Evolutionary conservation across 495 filamentous ascomycete genomes (phyloP).

Genomic region (Neurospora sp.): DNA sequence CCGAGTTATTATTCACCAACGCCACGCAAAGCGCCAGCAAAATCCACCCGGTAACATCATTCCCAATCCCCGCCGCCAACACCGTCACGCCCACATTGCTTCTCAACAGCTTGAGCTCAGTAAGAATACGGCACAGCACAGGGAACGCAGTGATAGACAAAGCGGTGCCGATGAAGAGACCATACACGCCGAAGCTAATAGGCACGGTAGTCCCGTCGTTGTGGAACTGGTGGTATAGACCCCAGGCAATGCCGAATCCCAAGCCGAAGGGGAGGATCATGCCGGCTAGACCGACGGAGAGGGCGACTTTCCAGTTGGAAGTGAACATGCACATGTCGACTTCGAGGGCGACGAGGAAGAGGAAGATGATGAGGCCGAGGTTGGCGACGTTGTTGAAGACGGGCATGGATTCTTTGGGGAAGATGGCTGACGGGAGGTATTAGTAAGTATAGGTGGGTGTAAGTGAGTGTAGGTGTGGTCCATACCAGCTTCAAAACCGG

Average conservation of each 20-base stretch:
- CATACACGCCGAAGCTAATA: conserved; percentile 71
- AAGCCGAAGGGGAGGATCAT: conserved; percentile 72
- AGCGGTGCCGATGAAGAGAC: conserved; percentile 90
- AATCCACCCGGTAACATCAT: conserved; percentile 89
- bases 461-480: conserved; percentile 35
- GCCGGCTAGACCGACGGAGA: conserved; percentile 72
- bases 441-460: conserved; percentile 11
- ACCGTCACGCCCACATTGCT: conserved; percentile 85
- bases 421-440: conserved; percentile 43
- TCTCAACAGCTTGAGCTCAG: conserved; percentile 78
- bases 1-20: conserved; percentile 78
- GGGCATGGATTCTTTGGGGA: conserved; percentile 63
- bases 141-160: conserved; percentile 96
- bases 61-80: conserved; percentile 87
- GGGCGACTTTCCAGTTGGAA: conserved; percentile 77
- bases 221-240: conserved; percentile 71
- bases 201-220: conserved; percentile 48
- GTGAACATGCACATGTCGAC: conserved; percentile 80
- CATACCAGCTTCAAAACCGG: conserved; percentile 64
- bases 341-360: conserved; percentile 89
- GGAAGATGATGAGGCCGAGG: conserved; percentile 77
- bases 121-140: conserved; percentile 87
- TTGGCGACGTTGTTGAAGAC: conserved; percentile 77
- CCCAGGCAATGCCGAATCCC: conserved; percentile 70
- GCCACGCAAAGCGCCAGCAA: conserved; percentile 90